Conservation (phyloP, 164 flowering plant species). For the Amborella trichopoda region DNA sequence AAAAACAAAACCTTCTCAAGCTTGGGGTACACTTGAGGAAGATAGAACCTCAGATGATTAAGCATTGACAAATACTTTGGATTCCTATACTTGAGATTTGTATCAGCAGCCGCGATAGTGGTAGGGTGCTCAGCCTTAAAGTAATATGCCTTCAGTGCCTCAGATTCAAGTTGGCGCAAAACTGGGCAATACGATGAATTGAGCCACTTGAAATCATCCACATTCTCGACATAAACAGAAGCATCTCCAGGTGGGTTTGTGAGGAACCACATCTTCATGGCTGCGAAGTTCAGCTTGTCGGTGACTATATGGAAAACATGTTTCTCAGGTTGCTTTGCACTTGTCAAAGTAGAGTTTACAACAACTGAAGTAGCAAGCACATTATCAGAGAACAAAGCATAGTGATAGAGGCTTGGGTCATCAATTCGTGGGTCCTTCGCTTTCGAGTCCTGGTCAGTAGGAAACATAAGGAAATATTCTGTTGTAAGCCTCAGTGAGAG, state of each 20-base stretch:
- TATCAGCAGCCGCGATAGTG: slow-evolving; percentile 53
- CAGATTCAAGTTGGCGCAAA: slow-evolving; percentile 89
- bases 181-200: slow-evolving; percentile 92
- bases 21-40: slow-evolving; percentile 94
- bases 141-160: slow-evolving; percentile 65
- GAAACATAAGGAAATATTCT: slow-evolving; percentile 40
- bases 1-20: slow-evolving; percentile 79
- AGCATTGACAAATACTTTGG: slow-evolving; percentile 96
- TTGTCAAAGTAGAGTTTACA: slow-evolving; percentile 68
- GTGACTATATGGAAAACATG: slow-evolving; percentile 95
- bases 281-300: slow-evolving; percentile 72
- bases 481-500: slow-evolving; percentile 65
- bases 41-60: slow-evolving; percentile 92
- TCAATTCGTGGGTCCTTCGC: slow-evolving; percentile 33
- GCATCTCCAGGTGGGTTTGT: slow-evolving; percentile 53
- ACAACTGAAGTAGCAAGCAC: slow-evolving; percentile 95
- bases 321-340: slow-evolving; percentile 77
- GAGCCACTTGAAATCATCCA: slow-evolving; percentile 91
- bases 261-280: slow-evolving; percentile 97
- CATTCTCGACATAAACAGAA: slow-evolving; percentile 59
- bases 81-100: slow-evolving; percentile 87
- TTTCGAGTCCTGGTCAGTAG: slow-evolving; percentile 7
- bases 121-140: slow-evolving; percentile 80
- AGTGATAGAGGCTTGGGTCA: slow-evolving; percentile 73
- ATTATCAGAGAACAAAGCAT: slow-evolving; percentile 96